Evolutionary conservation across 2,329 filamentous ascomycete genomes (phyloP), one percentile per base, ranked within the genome.

Genomic region (Alternaria viburni): DNA sequence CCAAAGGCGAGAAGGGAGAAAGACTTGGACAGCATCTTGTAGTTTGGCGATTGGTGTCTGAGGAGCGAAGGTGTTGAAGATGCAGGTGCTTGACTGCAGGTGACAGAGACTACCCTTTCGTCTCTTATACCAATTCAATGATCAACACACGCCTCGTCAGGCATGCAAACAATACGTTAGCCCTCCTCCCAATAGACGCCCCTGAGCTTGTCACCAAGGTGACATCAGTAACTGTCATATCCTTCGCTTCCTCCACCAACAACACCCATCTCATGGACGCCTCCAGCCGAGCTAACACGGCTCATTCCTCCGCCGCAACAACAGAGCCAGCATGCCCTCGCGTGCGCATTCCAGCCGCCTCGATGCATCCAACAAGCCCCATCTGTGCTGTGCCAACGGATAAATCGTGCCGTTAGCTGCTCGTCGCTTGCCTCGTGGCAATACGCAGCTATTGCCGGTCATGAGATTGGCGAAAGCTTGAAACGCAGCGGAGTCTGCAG

Each of bases 1-100:
- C 62, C 54, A 23, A 71, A 49, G 43, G 62, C 68, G 44, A 65
- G 44, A 23, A 62, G 32, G 13, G 67, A 54, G 51, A 69, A 30
- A 25, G 57, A 43, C n/a, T 57, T 59, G 11, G 41, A 47, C 5
- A 54, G 59, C 59, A 62, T 62, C 13, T 30, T 62, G 30, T 25
- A 17, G 5, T 47, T n/a, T 15, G 5, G 28, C 17, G 11, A 17
- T 25, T 17, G 15, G 15, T 41, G 17, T 47, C 21, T 32, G 17
- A 15, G 44, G 28, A 47, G 19, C 11, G 15, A 28, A 25, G 28
- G 19, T 50, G 12, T 57, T 12, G 8, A n/a, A 58, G 45, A 9
- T 19, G 45, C n/a, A 17, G n/a, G 13, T 26, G 11, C 28, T 28
- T 26, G 30, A 36, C 26, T 49, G 28, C 28, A 54, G 21, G 23